phyloP scores from a whole-genome alignment of 2,329 filamentous ascomycete species.

The Westerdykella aurantiaca region DNA sequence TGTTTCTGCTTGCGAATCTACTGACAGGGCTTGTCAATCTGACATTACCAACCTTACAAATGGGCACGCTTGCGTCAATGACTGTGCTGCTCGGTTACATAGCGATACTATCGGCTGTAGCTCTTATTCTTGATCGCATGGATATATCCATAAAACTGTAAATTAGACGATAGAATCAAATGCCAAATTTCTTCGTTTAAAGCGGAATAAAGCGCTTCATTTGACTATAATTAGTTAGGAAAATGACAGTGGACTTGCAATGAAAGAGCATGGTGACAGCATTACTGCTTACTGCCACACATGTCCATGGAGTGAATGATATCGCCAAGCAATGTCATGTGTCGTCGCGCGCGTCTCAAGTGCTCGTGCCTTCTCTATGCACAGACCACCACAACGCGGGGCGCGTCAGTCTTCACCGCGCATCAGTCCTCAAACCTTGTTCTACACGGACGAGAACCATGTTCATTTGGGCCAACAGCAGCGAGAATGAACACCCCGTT shows the following conservation, averaged over 20 bases:
- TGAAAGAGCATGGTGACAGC: no score
- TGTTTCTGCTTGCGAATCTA: constrained; percentile 86
- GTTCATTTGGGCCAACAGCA: neutral
- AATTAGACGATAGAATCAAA: neutral
- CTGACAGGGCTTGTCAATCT: constrained; percentile 87
- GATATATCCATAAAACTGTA: constrained; percentile 68
- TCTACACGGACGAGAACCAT: neutral
- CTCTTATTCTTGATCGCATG: constrained; percentile 59
- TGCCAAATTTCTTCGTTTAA: neutral
- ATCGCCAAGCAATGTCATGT: no score
- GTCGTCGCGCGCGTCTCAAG: no score
- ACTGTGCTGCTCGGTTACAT: constrained; percentile 70
- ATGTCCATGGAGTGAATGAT: no score
- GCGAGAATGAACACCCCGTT: constrained; percentile 45
- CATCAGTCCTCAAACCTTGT: neutral
- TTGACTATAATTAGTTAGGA: no score
- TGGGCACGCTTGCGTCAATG: constrained; percentile 61
- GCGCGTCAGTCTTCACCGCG: neutral
- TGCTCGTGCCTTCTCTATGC: neutral
- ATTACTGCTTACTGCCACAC: no score
- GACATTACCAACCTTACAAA: constrained; percentile 73
- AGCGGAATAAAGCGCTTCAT: neutral
- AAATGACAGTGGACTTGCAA: no score
- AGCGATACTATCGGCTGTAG: constrained; percentile 59
- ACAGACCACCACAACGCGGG: neutral